These are phyloP conservation scores for Ogataea dorogensis DNA, from an alignment of 805 yeast genomes.

Conservation along the genomic window DNA sequence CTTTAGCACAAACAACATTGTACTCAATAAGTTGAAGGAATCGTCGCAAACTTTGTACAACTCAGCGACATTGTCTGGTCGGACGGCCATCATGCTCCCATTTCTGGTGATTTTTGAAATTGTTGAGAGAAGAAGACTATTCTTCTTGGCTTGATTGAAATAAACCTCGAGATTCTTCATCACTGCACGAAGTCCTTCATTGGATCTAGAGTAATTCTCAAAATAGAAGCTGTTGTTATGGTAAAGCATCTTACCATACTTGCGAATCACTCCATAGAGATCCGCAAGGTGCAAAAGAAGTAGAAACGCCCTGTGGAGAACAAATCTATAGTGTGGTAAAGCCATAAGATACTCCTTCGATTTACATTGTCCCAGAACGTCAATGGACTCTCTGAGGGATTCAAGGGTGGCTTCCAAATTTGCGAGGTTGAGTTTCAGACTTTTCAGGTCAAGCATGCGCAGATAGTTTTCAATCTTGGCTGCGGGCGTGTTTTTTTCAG, in stretches of 20 bases:
- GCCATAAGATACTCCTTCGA: conserved; percentile 18
- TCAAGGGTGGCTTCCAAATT: conserved; percentile 33
- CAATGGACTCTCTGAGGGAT: conserved; percentile 25
- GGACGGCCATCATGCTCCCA: conserved; percentile 36
- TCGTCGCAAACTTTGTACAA: conserved; percentile 43
- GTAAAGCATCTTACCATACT: conserved; percentile 47
- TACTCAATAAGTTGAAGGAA: conserved; percentile 33
- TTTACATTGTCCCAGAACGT: conserved; percentile 26
- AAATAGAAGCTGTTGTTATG: conserved; percentile 45
- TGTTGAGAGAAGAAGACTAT: conserved; percentile 47
- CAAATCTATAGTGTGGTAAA: conserved; percentile 29
- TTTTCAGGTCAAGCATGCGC: conserved; percentile 25
- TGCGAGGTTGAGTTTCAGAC: conserved; percentile 26
- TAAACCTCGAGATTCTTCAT: conserved; percentile 24
- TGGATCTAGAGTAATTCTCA: conserved; percentile 35
- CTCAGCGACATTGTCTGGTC: conserved; percentile 38
- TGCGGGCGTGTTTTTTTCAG: conserved; percentile 14
- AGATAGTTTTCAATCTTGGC: conserved; percentile 23
- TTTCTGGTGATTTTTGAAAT: conserved; percentile 46
- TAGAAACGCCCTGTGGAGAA: conserved; percentile 42
- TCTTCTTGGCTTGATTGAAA: conserved; percentile 45
- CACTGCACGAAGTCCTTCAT: conserved; percentile 27
- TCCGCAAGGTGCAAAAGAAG: conserved; percentile 49
- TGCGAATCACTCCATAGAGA: conserved; percentile 45
- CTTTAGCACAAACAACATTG: conserved; percentile 33